Evolutionary conservation across 2,329 filamentous ascomycete species (phyloP).

Genomic region (Periconia digitata): DNA sequence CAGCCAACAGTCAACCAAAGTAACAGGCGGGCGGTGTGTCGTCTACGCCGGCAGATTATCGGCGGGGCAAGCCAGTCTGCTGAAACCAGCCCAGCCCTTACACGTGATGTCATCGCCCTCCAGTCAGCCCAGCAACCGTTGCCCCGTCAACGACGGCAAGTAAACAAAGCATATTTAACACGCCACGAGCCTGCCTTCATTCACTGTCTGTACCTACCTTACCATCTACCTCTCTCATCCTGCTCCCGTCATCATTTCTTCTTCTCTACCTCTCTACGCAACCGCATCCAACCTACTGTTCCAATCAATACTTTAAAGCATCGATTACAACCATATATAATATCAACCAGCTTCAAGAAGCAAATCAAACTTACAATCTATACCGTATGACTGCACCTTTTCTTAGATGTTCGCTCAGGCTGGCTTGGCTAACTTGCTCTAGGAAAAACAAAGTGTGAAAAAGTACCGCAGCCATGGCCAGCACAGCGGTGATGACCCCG

Average conservation of each 20-base stretch:
- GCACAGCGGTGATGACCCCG: conserved; percentile 80
- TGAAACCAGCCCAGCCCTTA: conserved; percentile 2
- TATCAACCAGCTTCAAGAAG: conserved; percentile 38
- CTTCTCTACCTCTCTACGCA: conserved; percentile 14
- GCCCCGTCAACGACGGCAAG: conserved; percentile 29
- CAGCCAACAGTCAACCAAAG: not conserved
- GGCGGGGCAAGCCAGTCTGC: conserved; percentile 10
- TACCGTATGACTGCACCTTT: conserved; percentile 23
- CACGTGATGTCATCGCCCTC: conserved; percentile 35
- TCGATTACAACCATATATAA: conserved; percentile 43
- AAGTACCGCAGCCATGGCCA: conserved; percentile 68
- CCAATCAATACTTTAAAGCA: conserved; percentile 44
- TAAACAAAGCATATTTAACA: conserved; percentile 43
- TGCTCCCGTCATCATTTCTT: not conserved
- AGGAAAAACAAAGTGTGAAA: conserved; percentile 17
- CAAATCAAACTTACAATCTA: conserved; percentile 21
- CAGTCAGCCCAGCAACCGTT: conserved; percentile 20
- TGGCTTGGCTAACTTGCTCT: conserved; percentile 19
- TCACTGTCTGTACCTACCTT: conserved; percentile 11
- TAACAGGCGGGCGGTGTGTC: conserved; percentile 5
- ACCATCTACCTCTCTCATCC: conserved; percentile 18
- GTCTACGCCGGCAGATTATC: conserved; percentile 5
- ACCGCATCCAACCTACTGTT: conserved; percentile 16
- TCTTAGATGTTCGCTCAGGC: not conserved
- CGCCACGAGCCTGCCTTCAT: conserved; percentile 22